Conservation (phyloP, 768 basidiomycete species). For the Auricularia sp. region DNA sequence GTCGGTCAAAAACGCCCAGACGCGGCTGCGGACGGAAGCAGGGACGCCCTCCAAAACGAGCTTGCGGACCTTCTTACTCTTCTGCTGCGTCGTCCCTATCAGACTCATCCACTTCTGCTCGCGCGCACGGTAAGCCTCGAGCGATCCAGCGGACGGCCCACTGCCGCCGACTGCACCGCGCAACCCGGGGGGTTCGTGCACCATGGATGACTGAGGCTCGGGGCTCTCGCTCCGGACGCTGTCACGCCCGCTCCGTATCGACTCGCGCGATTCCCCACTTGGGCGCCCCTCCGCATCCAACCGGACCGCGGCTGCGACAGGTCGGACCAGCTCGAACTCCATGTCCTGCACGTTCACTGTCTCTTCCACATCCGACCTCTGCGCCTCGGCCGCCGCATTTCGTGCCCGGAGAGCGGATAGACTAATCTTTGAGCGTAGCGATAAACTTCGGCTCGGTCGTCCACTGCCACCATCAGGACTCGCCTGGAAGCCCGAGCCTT, state of each 20-base stretch:
- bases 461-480: conserved; percentile 9
- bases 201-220: conserved; percentile 20
- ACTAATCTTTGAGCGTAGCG: conserved; percentile 53
- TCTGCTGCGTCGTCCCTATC: conserved; percentile 55
- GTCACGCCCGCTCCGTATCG: conserved; percentile 38
- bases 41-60: conserved; percentile 69
- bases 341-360: conserved; percentile 69
- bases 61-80: conserved; percentile 70
- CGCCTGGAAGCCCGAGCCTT: conserved; percentile 12
- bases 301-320: conserved; percentile 19
- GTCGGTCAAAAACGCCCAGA: conserved; percentile 75
- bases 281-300: conserved; percentile 18
- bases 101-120: conserved; percentile 54
- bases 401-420: conserved; percentile 53
- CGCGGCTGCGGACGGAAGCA: conserved; percentile 70
- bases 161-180: background rate
- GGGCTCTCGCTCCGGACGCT: conserved; percentile 45
- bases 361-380: conserved; percentile 28
- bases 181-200: conserved; percentile 1
- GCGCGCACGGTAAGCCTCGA: conserved; percentile 59
- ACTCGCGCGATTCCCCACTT: conserved; percentile 46
- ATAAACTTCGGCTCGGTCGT: conserved; percentile 14
- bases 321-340: conserved; percentile 71
- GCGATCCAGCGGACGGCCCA: background rate
- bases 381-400: conserved; percentile 10